These are phyloP conservation scores for Colletotrichum tofieldiae DNA, from an alignment of 2,329 filamentous ascomycete species.

Conservation along the genomic window DNA sequence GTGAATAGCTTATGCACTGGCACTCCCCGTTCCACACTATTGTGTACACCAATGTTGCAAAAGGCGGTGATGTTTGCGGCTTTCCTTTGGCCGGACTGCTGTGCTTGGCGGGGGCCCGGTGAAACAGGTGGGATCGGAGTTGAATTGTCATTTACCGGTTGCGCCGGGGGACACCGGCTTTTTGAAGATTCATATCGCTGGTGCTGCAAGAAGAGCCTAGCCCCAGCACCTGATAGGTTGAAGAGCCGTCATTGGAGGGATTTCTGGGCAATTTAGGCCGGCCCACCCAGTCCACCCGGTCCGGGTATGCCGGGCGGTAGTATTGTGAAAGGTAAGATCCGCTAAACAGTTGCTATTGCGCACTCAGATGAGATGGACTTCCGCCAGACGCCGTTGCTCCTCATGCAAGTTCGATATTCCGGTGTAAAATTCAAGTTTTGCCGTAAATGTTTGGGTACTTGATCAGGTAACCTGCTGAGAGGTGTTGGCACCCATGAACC, in stretches of 20 bases:
- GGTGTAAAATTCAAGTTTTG: background rate
- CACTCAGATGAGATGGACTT: background rate
- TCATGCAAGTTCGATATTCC: background rate
- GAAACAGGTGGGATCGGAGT: constrained; percentile 26
- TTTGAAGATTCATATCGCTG: constrained; percentile 23
- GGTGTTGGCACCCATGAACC: constrained; percentile 31
- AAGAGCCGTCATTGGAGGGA: constrained; percentile 33
- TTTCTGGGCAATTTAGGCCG: constrained; percentile 15
- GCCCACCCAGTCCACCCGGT: constrained; percentile 25
- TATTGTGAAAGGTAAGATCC: background rate
- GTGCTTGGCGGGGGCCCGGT: constrained; percentile 20
- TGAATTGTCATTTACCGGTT: constrained; percentile 36
- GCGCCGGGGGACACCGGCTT: constrained; percentile 36
- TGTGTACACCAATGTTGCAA: background rate
- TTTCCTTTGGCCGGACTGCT: background rate
- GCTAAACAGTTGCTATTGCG: background rate
- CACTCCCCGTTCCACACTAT: constrained; percentile 12
- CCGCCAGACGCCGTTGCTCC: background rate
- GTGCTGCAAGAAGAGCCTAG: constrained; percentile 13
- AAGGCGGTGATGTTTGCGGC: background rate
- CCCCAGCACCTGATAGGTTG: constrained; percentile 30
- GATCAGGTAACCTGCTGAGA: constrained; percentile 34
- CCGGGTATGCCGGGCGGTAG: constrained; percentile 33
- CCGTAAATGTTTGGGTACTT: constrained; percentile 28
- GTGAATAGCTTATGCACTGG: constrained; percentile 2